Evolutionary conservation across 2,329 filamentous ascomycete genomes (phyloP), one percentile per base, ranked within the genome.

Genomic region (Pyricularia pennisetigena): DNA sequence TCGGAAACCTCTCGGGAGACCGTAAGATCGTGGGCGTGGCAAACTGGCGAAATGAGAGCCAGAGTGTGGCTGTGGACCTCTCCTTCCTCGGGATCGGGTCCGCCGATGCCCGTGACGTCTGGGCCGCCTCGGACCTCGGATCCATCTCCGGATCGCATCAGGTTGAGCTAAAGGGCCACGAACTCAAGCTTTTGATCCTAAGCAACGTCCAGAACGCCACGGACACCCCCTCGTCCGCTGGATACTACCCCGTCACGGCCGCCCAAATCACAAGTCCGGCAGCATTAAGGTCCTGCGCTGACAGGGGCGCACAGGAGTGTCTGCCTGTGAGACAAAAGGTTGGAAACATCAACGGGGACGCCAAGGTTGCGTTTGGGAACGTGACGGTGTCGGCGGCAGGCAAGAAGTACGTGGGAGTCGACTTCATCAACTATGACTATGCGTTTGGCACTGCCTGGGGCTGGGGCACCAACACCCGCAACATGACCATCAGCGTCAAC

Each of bases 371-470:
- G 0, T 80, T 85, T 65, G 69, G 74, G 3, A 73, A 73, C 0
- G 76, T 80, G 10, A 70, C 57, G 4, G 72, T 74, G 0, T 70
- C 75, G 0, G 76, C 73, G 0, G 73, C 70, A 4, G 78, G 79
- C 0, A 71, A 71, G 3, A 79, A 80, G 69, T 78, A 82, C 35
- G 69, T 85, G 0, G 81, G 80, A 0, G 73, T 85, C 14, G 81
- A 84, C 71, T 85, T 80, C 64, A 81, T 84, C 73, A 85, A 85
- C 74, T 84, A 85, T 70, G 82, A 85, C 9, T 76, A 83, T 12
- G 77, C 79, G 0, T 78, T 83, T 20, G 73, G 73, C 1, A 78
- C 75, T 0, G 75, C 80, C 0, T 84, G 82, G 75, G 78, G 71
- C 0, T 78, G 73, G 70, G 83, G 81, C 0, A 77, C 79, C 0